A percentile compares a stretch with the other conserved stretches of the same genome.
These are phyloP conservation scores for Luffa aegyptiaca DNA, from an alignment of 306 rosid genomes.

Conservation along the genomic window DNA sequence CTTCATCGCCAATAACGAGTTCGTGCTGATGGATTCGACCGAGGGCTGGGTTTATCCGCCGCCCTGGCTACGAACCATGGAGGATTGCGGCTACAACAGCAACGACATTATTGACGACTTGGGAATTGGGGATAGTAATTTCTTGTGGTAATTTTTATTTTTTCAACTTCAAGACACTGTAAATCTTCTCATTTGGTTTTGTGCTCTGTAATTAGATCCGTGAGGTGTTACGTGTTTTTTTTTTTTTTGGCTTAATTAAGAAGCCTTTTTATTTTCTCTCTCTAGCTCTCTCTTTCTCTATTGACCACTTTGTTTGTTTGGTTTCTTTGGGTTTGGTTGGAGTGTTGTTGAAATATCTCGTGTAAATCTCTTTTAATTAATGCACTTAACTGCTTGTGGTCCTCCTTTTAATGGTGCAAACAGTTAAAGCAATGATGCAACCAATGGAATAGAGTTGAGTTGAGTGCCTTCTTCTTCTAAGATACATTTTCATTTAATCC, in stretches of 20 bases:
- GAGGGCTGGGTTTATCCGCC: conserved; percentile 43
- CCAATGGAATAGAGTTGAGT: neutral
- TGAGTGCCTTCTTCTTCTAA: neutral
- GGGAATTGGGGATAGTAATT: conserved; percentile 11
- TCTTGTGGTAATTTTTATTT: neutral
- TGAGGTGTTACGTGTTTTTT: neutral
- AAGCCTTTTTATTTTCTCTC: neutral
- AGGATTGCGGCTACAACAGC: conserved; percentile 10
- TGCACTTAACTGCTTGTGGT: conserved; percentile 2
- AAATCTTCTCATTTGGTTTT: neutral
- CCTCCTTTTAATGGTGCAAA: neutral
- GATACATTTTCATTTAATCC: neutral
- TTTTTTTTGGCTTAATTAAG: neutral
- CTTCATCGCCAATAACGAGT: conserved; percentile 18
- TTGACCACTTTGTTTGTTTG: neutral
- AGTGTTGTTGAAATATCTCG: neutral
- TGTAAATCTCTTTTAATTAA: conserved; percentile 6
- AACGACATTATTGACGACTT: neutral
- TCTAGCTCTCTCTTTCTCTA: neutral
- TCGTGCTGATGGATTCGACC: conserved; percentile 30
- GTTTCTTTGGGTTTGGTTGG: neutral
- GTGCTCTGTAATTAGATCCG: neutral
- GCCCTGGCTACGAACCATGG: conserved; percentile 28
- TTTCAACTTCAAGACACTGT: neutral
- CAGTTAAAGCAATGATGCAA: neutral